Conservation (phyloP, 1,139 yeast species). For the Meyerozyma guilliermondii region DNA sequence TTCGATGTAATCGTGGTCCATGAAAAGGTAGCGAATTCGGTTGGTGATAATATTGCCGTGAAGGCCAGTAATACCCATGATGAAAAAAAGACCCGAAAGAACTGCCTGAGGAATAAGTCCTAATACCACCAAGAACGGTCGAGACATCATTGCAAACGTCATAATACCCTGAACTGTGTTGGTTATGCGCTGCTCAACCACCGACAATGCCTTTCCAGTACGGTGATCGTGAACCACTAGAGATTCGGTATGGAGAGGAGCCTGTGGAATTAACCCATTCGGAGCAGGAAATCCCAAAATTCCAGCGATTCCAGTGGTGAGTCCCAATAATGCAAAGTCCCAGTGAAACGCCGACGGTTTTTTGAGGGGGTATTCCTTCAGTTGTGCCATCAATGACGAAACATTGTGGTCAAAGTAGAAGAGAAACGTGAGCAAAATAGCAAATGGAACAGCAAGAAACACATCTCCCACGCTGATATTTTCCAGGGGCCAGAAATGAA, state of each 20-base stretch:
- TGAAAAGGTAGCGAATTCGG: constrained; percentile 56
- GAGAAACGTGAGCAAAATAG: constrained; percentile 71
- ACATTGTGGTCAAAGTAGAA: constrained; percentile 96
- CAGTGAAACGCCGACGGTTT: constrained; percentile 92
- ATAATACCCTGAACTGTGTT: constrained; percentile 76
- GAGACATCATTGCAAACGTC: constrained; percentile 81
- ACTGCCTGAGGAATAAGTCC: constrained; percentile 94
- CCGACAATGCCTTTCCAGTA: constrained; percentile 42
- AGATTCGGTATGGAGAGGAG: constrained; percentile 85
- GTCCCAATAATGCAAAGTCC: constrained; percentile 81
- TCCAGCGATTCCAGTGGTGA: constrained; percentile 85
- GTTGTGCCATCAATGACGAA: constrained; percentile 87
- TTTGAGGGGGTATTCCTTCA: constrained; percentile 68
- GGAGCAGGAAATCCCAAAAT: constrained; percentile 94
- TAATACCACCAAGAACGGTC: constrained; percentile 74
- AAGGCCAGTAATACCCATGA: constrained; percentile 85
- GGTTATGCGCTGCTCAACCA: constrained; percentile 84
- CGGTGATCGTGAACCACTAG: constrained; percentile 55
- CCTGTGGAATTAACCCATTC: constrained; percentile 94
- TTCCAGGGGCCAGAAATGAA: constrained; percentile 65
- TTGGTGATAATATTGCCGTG: constrained; percentile 61
- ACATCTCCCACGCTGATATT: constrained; percentile 66
- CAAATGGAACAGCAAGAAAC: constrained; percentile 90
- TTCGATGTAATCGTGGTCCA: constrained; percentile 48
- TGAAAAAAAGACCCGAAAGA: constrained; percentile 83